Base-by-base conservation (phyloP, 1,139 yeast species). In the Suhomyces wounanorum region DNA sequence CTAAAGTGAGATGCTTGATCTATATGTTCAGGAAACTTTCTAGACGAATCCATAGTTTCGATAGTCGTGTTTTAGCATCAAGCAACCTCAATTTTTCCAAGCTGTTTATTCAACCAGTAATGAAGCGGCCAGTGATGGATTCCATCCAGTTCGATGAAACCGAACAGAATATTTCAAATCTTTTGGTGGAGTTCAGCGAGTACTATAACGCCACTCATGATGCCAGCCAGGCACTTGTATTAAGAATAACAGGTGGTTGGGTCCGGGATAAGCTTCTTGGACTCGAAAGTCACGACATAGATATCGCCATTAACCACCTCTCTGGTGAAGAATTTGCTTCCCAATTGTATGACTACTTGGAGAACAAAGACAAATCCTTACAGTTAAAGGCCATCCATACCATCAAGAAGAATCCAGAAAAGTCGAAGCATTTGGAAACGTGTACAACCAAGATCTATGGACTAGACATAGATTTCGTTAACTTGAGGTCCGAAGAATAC, bases 231-330 rank as follows among this genome's bases (percentile, higher is more conserved):
- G 55, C 53, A 23, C 53, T 77, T 21, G 85, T 81, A 31, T 75
- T 92, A 18, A 70, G 99, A 55, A 88, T 94, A 59, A 92, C 98
- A 0, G 99, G 99, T 31, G 99, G 99, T 0, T 94, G 99, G 99
- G 99, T 94, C 6, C 79, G 99, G 60, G 99, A 94, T 67, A 94
- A 94, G 70, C 72, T 94, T 37, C 73, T 95, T 38, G 96, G 96
- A 0, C 77, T 79, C 45, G 84, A 82, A 31, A 85, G 95, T 49
- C 85, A 94, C 63, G 99, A 94, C 66, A 75, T 94, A 40, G 99
- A 94, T 62, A 89, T 94, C 50, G 98, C 97, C 8, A 81, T 95
- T 51, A 91, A 94, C 66, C 77, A 77, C 51, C 70, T 89, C 61
- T 82, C 96, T 0, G 99, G 99, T 0, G 90, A 88, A 63, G 85